Percentiles rank a stretch among this genome's conserved stretches.
Conservation (phyloP, 345 rosid genomes). For the Cardamine resedifolia region DNA sequence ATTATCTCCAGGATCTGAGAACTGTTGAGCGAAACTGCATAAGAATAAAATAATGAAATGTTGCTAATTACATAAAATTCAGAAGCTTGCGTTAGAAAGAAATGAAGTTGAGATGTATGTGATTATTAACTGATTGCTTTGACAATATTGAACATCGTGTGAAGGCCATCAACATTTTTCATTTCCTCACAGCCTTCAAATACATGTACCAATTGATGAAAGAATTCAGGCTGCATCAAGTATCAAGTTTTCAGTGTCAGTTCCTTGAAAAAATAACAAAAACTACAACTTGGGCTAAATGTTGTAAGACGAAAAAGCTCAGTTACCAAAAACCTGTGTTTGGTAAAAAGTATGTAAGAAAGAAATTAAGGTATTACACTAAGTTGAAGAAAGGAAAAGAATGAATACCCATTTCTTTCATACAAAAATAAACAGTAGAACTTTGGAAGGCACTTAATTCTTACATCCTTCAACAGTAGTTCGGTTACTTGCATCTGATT, state of each 20-base stretch:
- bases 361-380: neutral
- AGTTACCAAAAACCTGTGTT: conserved; percentile 4
- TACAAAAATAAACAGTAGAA: conserved; percentile 15
- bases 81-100: conserved; percentile 19
- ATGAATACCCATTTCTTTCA: neutral
- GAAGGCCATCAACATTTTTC: conserved; percentile 64
- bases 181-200: conserved; percentile 71
- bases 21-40: conserved; percentile 80
- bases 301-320: neutral
- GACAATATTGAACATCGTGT: conserved; percentile 79
- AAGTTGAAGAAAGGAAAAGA: conserved; percentile 5
- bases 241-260: conserved; percentile 16
- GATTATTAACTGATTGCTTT: conserved; percentile 73
- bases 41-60: conserved; percentile 30
- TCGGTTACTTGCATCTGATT: conserved; percentile 72
- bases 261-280: conserved; percentile 2
- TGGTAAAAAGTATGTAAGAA: neutral
- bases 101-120: conserved; percentile 16
- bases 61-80: conserved; percentile 7
- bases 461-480: conserved; percentile 74
- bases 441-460: conserved; percentile 29
- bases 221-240: conserved; percentile 67
- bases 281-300: neutral
- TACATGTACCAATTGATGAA: conserved; percentile 69
- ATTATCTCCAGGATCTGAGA: conserved; percentile 76